These are phyloP conservation scores for Lachnellula cervina DNA, from an alignment of 2,329 filamentous ascomycete genomes.

Conservation along the genomic window DNA sequence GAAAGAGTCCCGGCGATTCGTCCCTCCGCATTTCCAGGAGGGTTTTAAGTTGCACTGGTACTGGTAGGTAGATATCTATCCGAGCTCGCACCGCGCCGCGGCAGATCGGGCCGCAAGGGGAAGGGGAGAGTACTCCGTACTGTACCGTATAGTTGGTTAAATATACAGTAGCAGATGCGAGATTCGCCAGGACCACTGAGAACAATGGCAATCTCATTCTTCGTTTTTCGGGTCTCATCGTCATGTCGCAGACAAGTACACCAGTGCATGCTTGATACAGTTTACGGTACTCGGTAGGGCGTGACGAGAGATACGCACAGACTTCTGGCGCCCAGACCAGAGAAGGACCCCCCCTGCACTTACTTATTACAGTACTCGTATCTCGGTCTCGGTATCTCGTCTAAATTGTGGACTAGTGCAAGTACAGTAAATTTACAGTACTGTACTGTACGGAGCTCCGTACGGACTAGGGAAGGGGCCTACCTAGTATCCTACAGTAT, in stretches of 20 bases:
- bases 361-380: too few species aligned
- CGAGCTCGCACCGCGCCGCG: constrained; percentile 7
- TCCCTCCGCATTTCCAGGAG: constrained; percentile 2
- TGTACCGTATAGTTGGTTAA: too few species aligned
- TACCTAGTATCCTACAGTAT: too few species aligned
- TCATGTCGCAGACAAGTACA: neutral
- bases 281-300: too few species aligned
- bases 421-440: too few species aligned
- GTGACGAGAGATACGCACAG: constrained; percentile 10
- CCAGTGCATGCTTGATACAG: neutral
- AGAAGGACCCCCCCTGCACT: neutral
- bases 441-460: too few species aligned
- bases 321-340: constrained; percentile 2
- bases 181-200: neutral
- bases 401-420: neutral
- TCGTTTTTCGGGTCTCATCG: constrained; percentile 3
- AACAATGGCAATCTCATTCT: neutral
- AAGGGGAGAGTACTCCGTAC: neutral
- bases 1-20: constrained; percentile 2
- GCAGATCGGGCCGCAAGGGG: constrained; percentile 3
- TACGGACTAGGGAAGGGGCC: too few species aligned
- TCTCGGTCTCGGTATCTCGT: neutral
- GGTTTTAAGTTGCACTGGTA: constrained; percentile 1
- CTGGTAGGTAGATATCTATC: too few species aligned
- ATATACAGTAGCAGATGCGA: neutral